Percentiles rank a stretch among this genome's conserved stretches.
phyloP scores from a whole-genome alignment of 495 filamentous ascomycete species.

The Penicillium coprophilum region DNA sequence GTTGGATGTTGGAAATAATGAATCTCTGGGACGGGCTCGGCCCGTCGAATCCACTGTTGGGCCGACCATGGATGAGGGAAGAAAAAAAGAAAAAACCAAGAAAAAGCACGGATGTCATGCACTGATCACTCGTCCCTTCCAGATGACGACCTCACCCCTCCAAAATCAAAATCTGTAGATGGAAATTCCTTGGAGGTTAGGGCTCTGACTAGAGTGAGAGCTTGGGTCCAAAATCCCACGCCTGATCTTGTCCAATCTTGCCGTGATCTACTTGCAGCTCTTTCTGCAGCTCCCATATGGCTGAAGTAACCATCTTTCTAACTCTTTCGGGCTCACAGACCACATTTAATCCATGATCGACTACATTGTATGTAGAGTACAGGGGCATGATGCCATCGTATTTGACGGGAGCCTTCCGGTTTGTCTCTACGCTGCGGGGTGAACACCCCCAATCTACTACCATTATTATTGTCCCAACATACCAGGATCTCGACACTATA shows the following conservation, averaged over 20 bases:
- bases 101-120: conserved; percentile 25
- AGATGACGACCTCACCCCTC: conserved; percentile 22
- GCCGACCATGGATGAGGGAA: conserved; percentile 15
- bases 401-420: background rate
- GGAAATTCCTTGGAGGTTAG: background rate
- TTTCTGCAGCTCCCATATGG: conserved; percentile 11
- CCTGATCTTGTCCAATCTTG: background rate
- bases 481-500: background rate
- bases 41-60: conserved; percentile 29
- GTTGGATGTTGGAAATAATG: background rate
- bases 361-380: conserved; percentile 11
- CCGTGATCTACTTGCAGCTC: conserved; percentile 9
- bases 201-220: background rate
- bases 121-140: conserved; percentile 29
- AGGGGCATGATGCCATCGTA: conserved; percentile 9
- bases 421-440: conserved; percentile 2
- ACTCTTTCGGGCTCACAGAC: conserved; percentile 21
- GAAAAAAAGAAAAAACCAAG: conserved; percentile 14
- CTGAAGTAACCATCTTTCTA: conserved; percentile 21
- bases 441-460: background rate
- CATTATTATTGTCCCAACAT: background rate
- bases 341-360: conserved; percentile 6
- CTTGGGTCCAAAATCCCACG: conserved; percentile 8
- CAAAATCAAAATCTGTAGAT: background rate
- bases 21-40: conserved; percentile 26